Evolutionary conservation across 257 asterid genomes (phyloP), one percentile per base, ranked within the genome.

Genomic region (Apocynum venetum): DNA sequence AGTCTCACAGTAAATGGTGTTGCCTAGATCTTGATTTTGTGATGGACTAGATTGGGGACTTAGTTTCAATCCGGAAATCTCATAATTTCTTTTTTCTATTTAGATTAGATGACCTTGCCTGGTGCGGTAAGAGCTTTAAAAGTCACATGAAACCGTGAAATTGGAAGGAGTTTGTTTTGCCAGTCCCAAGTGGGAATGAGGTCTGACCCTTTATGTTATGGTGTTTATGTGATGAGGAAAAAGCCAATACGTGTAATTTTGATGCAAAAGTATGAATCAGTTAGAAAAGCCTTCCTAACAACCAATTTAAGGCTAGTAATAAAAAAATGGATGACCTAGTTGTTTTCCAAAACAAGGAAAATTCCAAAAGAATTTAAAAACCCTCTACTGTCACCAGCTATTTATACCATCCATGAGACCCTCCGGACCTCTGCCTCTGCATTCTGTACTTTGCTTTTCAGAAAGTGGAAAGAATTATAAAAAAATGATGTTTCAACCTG

Each of bases 331-430:
- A 78, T 61, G 84, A 63, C 84, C 77, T 83, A 81, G 88, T 84
- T 76, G 75, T 80, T 89, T 89, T 82, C 90, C 90, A 79, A 91
- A 87, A 86, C 80, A 69, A 89, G 83, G 79, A 87, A 87, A 89
- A 82, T 67, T 84, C 91, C 91, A 91, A 87, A 83, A 66, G 73
- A 63, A 81, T 68, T 84, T 77, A 76, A 81, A 82, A 84, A 78
- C 80, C 87, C 84, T 85, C 84, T 83, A 79, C 81, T 79, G 86
- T 80, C 81, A 77, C 84, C 90, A 85, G 87, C 96, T 92, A 90
- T 94, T 90, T 92, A 92, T 89, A 88, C 78, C 89, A 90, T 85
- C 92, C 89, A 86, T 80, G 85, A 85, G 86, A 84, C 87, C 86
- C 55, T 82, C 79, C 74, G 81, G 82, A 83, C 87, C 90, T 84